Conservation (phyloP, 2,329 filamentous ascomycete genomes). For the Sclerotinia borealis region DNA sequence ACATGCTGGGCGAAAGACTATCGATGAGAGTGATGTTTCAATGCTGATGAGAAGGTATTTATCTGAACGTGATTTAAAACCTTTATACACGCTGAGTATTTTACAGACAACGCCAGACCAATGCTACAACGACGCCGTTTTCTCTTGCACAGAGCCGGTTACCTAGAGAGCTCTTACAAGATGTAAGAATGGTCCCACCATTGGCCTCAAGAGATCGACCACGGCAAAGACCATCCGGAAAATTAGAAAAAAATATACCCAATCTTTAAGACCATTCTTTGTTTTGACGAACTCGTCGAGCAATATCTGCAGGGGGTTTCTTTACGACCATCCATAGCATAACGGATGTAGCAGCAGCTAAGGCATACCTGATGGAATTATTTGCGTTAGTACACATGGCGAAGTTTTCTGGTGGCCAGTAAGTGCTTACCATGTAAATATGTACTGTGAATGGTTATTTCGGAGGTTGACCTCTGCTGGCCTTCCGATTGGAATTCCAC, state of each 20-base stretch:
- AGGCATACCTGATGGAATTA: slow-evolving; percentile 63
- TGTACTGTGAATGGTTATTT: slow-evolving; percentile 98
- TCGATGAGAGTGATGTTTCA: slow-evolving; percentile 78
- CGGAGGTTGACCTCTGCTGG: slow-evolving; percentile 84
- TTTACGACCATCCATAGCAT: slow-evolving; percentile 97
- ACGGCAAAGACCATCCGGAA: not conserved
- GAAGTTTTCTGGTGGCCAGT: not conserved
- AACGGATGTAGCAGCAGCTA: slow-evolving; percentile 76
- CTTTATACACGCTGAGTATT: slow-evolving; percentile 31
- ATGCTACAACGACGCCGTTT: slow-evolving; percentile 67
- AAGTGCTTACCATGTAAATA: slow-evolving; percentile 83
- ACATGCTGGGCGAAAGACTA: slow-evolving; percentile 76
- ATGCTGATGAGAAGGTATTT: slow-evolving; percentile 74
- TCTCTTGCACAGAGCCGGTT: slow-evolving; percentile 79
- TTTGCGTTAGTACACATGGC: not conserved
- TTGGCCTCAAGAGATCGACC: slow-evolving; percentile 39
- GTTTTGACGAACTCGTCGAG: slow-evolving; percentile 69
- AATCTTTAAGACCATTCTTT: slow-evolving; percentile 59
- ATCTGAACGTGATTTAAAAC: not conserved
- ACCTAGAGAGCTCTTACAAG: slow-evolving; percentile 75
- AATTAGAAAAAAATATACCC: slow-evolving; percentile 41
- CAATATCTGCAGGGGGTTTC: slow-evolving; percentile 70
- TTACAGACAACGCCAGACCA: slow-evolving; percentile 70
- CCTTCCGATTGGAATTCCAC: slow-evolving; percentile 84
- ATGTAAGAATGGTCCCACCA: slow-evolving; percentile 65